Base-by-base conservation (phyloP, 2,329 filamentous ascomycete species). In the Calonectria ilicicola region DNA sequence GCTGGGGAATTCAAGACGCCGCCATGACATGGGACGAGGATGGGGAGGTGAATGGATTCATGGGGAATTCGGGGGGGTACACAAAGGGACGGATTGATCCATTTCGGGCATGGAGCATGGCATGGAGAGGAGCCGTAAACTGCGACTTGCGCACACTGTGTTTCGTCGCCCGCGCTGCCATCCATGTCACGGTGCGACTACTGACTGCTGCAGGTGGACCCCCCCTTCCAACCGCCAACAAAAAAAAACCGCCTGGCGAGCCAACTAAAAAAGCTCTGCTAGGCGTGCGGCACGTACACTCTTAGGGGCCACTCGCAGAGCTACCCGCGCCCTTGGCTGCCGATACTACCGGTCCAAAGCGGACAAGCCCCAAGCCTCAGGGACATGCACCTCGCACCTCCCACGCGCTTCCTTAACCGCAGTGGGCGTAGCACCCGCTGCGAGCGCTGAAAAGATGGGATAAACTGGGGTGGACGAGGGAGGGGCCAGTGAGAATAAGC, bases 21-120 rank as follows among this genome's bases (percentile, higher is more conserved):
- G 67, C 71, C 71, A 73, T 73, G 71, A 73, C 71, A 75, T 72
- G 70, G 70, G 65, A 53, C 51, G 38, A 69, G 49, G 49, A 70
- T 67, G 47, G 64, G 58, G 51, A 75, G 72, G 60, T 58, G 66
- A 64, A 77, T 69, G 35, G 65, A 56, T 65, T 69, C 67, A 65
- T 66, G 68, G 68, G 49, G 49, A 38, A 32, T 15, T 63, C 32
- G 17, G 58, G 58, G 32, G 58, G 21, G 38, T 46, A 63, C 32
- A 32, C 38, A 26, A 12, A 60, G 40, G 14, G 42, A 66, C 19
- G 35, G 51, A 62, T 19, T 40, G 32, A 40, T 38, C 63, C 63
- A 42, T 42, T 40, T 42, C 15, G 23, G 40, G 47, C 40, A 49
- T 62, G n/a, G 32, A 14, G 38, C 38, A 40, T 53, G 8, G 38